Percentiles rank a stretch among this genome's conserved stretches.
Conservation (phyloP, 1,284 basidiomycete species). For the Ganoderma lingzhi region DNA sequence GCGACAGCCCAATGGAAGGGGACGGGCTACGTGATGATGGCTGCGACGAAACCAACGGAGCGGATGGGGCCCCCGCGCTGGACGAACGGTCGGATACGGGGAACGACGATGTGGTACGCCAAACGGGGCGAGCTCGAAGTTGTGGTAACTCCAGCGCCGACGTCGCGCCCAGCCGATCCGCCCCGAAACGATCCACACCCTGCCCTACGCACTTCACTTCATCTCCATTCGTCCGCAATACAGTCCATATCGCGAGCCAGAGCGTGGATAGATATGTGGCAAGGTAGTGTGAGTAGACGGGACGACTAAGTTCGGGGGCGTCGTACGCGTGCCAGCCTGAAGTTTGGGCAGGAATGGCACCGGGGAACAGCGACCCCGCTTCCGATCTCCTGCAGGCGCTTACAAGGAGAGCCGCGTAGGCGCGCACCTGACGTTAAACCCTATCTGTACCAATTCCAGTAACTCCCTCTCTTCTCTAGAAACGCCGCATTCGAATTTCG, state of each 20-base stretch:
- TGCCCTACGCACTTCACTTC: background rate
- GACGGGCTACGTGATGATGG: constrained; percentile 12
- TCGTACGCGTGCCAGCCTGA: too few species aligned
- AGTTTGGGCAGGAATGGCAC: constrained; percentile 2
- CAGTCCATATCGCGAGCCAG: background rate
- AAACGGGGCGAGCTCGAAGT: constrained; percentile 6
- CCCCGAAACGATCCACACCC: background rate
- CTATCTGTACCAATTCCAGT: background rate
- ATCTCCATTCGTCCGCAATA: background rate
- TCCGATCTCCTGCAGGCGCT: background rate
- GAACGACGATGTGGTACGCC: constrained; percentile 32
- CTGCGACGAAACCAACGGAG: constrained; percentile 29
- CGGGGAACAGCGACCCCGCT: background rate
- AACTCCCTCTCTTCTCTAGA: background rate
- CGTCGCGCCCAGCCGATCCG: constrained; percentile 14
- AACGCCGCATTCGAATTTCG: background rate
- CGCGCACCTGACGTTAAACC: background rate
- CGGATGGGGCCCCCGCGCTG: constrained; percentile 20
- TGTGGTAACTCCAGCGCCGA: constrained; percentile 17
- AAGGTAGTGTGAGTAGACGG: background rate
- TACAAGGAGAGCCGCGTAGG: background rate
- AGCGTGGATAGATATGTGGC: background rate
- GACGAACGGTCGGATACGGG: constrained; percentile 12
- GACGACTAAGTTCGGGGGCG: too few species aligned
- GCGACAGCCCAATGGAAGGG: constrained; percentile 6